phyloP scores from a whole-genome alignment of 768 basidiomycete genomes.

The Boletus insuetus region DNA sequence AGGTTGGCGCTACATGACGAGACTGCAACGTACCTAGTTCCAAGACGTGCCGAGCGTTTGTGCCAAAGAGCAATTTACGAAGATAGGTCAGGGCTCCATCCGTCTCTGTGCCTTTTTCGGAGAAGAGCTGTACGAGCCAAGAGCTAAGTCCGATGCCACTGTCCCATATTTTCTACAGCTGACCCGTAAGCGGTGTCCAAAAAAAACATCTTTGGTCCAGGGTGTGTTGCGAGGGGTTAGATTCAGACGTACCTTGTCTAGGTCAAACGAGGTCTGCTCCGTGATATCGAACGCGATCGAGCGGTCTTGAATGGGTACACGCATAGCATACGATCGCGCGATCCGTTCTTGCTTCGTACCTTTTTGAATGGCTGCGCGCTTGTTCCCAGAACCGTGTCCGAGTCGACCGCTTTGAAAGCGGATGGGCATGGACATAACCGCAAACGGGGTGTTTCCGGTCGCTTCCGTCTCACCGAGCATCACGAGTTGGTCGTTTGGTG shows the following conservation, averaged over 20 bases:
- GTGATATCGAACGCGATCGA: slow-evolving; percentile 44
- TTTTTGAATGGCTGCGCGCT: slow-evolving; percentile 11
- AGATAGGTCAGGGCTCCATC: slow-evolving; percentile 16
- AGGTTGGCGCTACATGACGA: neutral
- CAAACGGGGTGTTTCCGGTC: slow-evolving; percentile 46
- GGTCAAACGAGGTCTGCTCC: slow-evolving; percentile 87
- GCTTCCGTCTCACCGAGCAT: slow-evolving; percentile 41
- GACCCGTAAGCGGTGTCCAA: slow-evolving; percentile 10
- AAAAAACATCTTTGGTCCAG: too few species aligned
- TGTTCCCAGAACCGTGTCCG: neutral
- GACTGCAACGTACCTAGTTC: slow-evolving; percentile 59
- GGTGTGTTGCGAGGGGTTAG: neutral
- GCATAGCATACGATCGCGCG: slow-evolving; percentile 29
- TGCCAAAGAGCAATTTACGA: slow-evolving; percentile 40
- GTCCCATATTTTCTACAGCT: slow-evolving; percentile 89
- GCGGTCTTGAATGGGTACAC: neutral
- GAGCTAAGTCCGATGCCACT: slow-evolving; percentile 84
- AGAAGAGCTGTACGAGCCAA: slow-evolving; percentile 56
- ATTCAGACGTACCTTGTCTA: slow-evolving; percentile 73
- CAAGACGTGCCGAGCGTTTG: slow-evolving; percentile 44
- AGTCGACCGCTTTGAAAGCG: slow-evolving; percentile 33
- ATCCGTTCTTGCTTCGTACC: slow-evolving; percentile 65
- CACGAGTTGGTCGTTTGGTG: slow-evolving; percentile 32
- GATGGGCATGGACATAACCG: slow-evolving; percentile 71
- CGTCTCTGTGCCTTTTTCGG: neutral